phyloP scores from a whole-genome alignment of 495 filamentous ascomycete species.

The Thermothielavioides terrestris region DNA sequence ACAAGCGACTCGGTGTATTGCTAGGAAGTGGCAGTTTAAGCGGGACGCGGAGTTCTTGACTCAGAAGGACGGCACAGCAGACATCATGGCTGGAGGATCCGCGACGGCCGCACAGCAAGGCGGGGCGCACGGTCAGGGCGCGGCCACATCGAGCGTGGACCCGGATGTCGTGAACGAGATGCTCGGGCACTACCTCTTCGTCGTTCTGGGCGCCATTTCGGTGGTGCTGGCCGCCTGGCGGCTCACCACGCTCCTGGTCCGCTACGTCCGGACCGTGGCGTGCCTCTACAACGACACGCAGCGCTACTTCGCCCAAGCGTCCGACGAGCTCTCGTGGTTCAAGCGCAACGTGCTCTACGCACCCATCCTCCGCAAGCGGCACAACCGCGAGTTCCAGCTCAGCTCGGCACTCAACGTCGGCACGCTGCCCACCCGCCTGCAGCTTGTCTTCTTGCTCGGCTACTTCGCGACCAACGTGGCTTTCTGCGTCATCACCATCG shows the following conservation, averaged over 20 bases:
- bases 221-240: constrained; percentile 40
- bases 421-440: constrained; percentile 79
- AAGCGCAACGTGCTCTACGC: constrained; percentile 80
- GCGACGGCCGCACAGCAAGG: no score
- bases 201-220: constrained; percentile 37
- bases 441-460: constrained; percentile 60
- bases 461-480: constrained; percentile 71
- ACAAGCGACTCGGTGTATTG: background rate
- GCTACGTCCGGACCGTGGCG: constrained; percentile 65
- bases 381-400: constrained; percentile 84
- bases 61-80: background rate
- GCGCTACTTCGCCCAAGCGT: constrained; percentile 43
- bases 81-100: constrained; percentile 6
- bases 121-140: background rate
- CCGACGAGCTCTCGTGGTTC: constrained; percentile 51
- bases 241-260: constrained; percentile 46
- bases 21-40: background rate
- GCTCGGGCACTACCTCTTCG: constrained; percentile 40
- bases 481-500: constrained; percentile 70
- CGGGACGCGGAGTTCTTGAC: background rate
- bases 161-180: constrained; percentile 32
- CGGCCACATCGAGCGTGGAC: constrained; percentile 12
- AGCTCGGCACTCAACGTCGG: constrained; percentile 79
- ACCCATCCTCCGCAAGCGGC: constrained; percentile 71
- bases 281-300: constrained; percentile 59